A percentile compares a stretch with the other conserved stretches of the same genome.
phyloP scores from a whole-genome alignment of 306 rosid genomes.

The Vachellia collinsii region DNA sequence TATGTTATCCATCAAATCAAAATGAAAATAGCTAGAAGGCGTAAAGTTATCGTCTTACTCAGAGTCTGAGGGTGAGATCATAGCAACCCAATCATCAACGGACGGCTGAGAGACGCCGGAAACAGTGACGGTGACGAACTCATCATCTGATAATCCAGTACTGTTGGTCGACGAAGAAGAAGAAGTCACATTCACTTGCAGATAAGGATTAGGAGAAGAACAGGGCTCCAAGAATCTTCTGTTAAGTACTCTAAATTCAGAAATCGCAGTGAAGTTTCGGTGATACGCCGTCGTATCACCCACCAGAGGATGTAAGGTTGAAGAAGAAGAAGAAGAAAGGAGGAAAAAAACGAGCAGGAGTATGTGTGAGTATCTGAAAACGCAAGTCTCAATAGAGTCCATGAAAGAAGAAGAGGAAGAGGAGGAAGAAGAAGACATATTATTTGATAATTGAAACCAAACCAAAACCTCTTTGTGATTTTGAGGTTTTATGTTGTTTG shows the following conservation, averaged over 20 bases:
- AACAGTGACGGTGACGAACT: constrained; percentile 58
- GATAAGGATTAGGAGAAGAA: constrained; percentile 34
- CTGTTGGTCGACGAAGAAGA: constrained; percentile 11
- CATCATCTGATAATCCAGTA: constrained; percentile 48
- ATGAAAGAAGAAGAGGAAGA: constrained; percentile 20
- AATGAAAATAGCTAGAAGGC: background rate
- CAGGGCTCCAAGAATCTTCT: constrained; percentile 55
- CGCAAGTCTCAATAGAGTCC: constrained; percentile 29
- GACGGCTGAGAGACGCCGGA: constrained; percentile 60
- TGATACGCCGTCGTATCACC: constrained; percentile 46
- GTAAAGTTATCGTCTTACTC: constrained; percentile 47
- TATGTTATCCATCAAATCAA: background rate
- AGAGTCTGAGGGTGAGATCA: constrained; percentile 79
- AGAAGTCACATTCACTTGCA: constrained; percentile 37
- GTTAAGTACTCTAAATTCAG: constrained; percentile 66
- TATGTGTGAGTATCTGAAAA: constrained; percentile 24
- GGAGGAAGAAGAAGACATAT: background rate
- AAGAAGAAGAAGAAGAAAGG: constrained; percentile 9
- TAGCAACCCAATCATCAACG: constrained; percentile 68
- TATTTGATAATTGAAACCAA: too few species aligned
- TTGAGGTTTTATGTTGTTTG: background rate
- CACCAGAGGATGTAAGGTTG: constrained; percentile 38
- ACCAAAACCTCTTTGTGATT: constrained; percentile 4
- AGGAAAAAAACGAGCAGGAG: constrained; percentile 12
- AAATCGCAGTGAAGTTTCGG: constrained; percentile 64